Evolutionary conservation across 345 rosid species (phyloP).

Genomic region (Eucalyptus sp.): DNA sequence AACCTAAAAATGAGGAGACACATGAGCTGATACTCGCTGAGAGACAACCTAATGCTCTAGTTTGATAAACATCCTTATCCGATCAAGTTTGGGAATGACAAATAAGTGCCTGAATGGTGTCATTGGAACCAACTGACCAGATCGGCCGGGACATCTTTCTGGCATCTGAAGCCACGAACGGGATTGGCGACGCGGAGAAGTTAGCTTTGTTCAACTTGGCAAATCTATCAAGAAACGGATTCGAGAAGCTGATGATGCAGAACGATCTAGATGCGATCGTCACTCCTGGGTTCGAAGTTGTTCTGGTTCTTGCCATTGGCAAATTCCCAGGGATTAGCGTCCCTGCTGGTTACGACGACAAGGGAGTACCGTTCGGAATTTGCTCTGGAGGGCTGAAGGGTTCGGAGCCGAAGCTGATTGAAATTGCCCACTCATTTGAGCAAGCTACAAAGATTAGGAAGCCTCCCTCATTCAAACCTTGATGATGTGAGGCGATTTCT

Average conservation of each 20-base stretch:
- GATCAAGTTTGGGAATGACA: neutral
- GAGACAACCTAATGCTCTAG: neutral
- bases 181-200: constrained; percentile 20
- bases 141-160: constrained; percentile 36
- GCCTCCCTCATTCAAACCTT: constrained; percentile 31
- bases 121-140: constrained; percentile 37
- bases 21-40: neutral
- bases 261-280: constrained; percentile 40
- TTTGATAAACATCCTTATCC: neutral
- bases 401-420: constrained; percentile 58
- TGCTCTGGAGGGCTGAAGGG: constrained; percentile 54
- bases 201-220: constrained; percentile 20
- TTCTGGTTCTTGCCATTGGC: constrained; percentile 54
- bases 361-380: constrained; percentile 47
- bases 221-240: constrained; percentile 24
- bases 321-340: constrained; percentile 64
- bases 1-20: neutral
- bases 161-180: constrained; percentile 34
- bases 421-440: constrained; percentile 63
- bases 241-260: constrained; percentile 36
- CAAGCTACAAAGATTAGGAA: constrained; percentile 50
- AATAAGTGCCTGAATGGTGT: neutral
- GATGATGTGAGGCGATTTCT: neutral
- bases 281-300: constrained; percentile 2
- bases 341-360: constrained; percentile 38